Evolutionary conservation across 441 rosid species (phyloP), one percentile per base, ranked within the genome.

Genomic region (Adansonia rubrostipa): DNA sequence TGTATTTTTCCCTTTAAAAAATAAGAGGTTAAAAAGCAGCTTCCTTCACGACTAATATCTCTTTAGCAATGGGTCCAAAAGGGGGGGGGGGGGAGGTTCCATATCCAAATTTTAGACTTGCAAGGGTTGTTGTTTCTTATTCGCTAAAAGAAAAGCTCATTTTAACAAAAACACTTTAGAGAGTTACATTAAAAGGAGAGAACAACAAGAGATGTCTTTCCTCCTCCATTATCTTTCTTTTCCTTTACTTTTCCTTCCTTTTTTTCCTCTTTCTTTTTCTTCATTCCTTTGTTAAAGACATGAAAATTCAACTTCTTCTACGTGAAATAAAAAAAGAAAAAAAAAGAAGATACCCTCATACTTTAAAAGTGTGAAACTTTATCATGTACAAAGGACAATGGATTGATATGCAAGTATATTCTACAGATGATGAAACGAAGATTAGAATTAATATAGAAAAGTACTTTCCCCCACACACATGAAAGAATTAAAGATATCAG

Each of bases 161-260:
- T 87, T 87, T 86, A 58, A 28, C 13, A 40, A 64, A 74, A 75
- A 47, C 74, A 80, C 86, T 88, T 88, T 85, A 83, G 78, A 77
- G 74, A 71, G 66, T 84, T 84, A 69, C 91, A 86, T 89, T 78
- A 83, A 89, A 89, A 90, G 92, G 70, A 83, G 90, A 82, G 91
- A 76, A 82, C 82, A 82, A 83, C 83, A 78, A 81, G 54, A 74
- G 81, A 78, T 72, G 71, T 83, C 88, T 87, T 75, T 24, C 72
- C 60, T 70, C 57, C 22, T 70, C 57, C 33, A 45, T 76, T 70
- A 20, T 65, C 78, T 65, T 77, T 69, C 62, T 20, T n/a, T n/a
- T 80, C 50, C 63, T 64, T 64, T 33, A 36, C 40, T 36, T 36
- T 36, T 70, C 33, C 71, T 22, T 73, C 51, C 45, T 77, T 53